Evolutionary conservation across 2,329 filamentous ascomycete genomes (phyloP), one percentile per base, ranked within the genome.

Genomic region (Simplicillium sp.): DNA sequence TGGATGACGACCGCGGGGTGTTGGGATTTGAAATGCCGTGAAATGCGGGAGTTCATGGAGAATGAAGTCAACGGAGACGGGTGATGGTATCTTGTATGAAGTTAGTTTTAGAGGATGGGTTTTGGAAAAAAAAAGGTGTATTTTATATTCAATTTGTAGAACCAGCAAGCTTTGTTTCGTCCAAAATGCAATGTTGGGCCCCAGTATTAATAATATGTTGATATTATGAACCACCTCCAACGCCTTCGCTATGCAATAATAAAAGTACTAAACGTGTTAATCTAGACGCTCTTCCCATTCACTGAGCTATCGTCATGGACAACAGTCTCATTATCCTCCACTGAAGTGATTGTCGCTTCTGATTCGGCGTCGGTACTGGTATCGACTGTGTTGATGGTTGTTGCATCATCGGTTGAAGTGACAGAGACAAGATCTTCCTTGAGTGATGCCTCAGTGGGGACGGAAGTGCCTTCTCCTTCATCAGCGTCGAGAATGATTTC

Each of bases 1-100:
- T 77, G 13, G 70, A 80, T 58, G 80, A 84, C 51, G 48, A 60
- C 20, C 54, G 67, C 44, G 65, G 68, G 18, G 50, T 54, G 9
- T 43, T 64, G 38, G 55, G 57, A 7, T 66, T 64, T 36, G 18
- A 33, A 33, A 33, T 33, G 20, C 20, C 9, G 20, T 25, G 20
- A 25, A 25, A 25, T 25, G 20, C 9, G 9, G 20, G 5, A 25
- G 5, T 6, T 9, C 5, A 25, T 6, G 6, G 20, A 25, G 20
- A 25, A 25, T 25, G 20, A 25, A 25, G 20, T 9, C 6, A 25
- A 25, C 9, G 9, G 20, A 6, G n/a, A n/a, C n/a, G n/a, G n/a
- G n/a, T n/a, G n/a, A n/a, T n/a, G n/a, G 5, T 25, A 25, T 25
- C 20, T 25, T 25, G 20, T 25, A 25, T 6, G 20, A 25, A n/a